A percentile compares a stretch with the other conserved stretches of the same genome.
These are phyloP conservation scores for Ceriops tagal DNA, from an alignment of 345 rosid species.

Conservation along the genomic window DNA sequence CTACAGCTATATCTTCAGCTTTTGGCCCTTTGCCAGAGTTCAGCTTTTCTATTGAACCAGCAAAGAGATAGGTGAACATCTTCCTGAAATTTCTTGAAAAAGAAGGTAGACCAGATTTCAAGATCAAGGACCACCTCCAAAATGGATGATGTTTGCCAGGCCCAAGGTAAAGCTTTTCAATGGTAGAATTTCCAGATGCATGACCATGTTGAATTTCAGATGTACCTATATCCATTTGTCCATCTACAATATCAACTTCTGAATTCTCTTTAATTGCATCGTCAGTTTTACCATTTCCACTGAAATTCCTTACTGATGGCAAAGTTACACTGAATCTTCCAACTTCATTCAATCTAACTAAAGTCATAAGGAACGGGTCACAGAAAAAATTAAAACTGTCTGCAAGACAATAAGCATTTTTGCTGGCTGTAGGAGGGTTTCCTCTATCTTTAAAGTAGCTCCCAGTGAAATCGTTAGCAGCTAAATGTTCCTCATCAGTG, in stretches of 20 bases:
- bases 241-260: conserved; percentile 27
- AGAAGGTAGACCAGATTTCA: conserved; percentile 24
- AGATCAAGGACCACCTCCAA: conserved; percentile 27
- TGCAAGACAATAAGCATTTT: conserved; percentile 20
- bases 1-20: conserved; percentile 56
- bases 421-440: conserved; percentile 13
- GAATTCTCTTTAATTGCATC: conserved; percentile 26
- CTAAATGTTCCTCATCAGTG: conserved; percentile 24
- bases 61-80: conserved; percentile 27
- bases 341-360: conserved; percentile 43
- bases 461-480: conserved; percentile 26
- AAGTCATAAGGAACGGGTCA: conserved; percentile 65
- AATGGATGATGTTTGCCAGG: conserved; percentile 33
- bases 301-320: conserved; percentile 22
- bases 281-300: conserved; percentile 28
- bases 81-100: conserved; percentile 39
- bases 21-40: conserved; percentile 43
- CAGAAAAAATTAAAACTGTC: conserved; percentile 37
- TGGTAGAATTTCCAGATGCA: conserved; percentile 29
- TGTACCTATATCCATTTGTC: conserved; percentile 22
- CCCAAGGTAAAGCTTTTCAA: conserved; percentile 34
- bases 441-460: conserved; percentile 28
- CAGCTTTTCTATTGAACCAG: conserved; percentile 42
- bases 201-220: conserved; percentile 32
- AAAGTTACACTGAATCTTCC: conserved; percentile 32